These are phyloP conservation scores for Mycotypha africana DNA, from an alignment of 371 early-diverging fungal species.

Conservation along the genomic window DNA sequence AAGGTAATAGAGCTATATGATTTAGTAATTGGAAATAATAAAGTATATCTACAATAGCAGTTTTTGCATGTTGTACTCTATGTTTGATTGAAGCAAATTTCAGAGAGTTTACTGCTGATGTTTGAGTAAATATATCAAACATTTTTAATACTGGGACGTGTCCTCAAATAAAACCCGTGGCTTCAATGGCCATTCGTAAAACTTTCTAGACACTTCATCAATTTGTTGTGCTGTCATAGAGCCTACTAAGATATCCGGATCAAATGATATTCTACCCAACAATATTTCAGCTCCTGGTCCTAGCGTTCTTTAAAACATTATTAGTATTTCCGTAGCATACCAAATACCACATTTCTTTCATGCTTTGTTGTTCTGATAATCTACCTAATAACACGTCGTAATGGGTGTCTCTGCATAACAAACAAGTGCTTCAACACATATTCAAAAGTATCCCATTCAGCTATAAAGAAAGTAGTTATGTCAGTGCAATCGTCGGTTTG, in stretches of 20 bases:
- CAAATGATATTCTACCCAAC: constrained; percentile 48
- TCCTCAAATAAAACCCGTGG: too few species aligned
- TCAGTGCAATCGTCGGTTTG: too few species aligned
- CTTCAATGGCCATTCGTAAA: constrained; percentile 59
- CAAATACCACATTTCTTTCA: background rate
- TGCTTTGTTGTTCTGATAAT: too few species aligned
- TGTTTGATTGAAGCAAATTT: too few species aligned
- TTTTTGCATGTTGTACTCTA: too few species aligned
- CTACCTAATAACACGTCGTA: constrained; percentile 53
- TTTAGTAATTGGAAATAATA: too few species aligned
- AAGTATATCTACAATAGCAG: too few species aligned
- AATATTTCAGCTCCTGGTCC: constrained; percentile 63
- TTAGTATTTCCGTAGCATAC: too few species aligned
- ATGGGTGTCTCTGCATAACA: constrained; percentile 36
- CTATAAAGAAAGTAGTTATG: constrained; percentile 14
- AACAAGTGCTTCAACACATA: constrained; percentile 53
- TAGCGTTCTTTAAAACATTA: constrained; percentile 32
- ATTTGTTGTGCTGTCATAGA: constrained; percentile 48
- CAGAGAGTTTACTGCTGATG: too few species aligned
- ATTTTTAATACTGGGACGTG: too few species aligned
- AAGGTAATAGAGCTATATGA: too few species aligned
- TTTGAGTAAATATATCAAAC: too few species aligned
- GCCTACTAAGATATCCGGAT: constrained; percentile 37
- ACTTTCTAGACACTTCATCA: constrained; percentile 52
- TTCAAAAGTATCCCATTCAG: constrained; percentile 53